Evolutionary conservation across 352 stramenopile species (phyloP).

Genomic region (Pythium sukuiense): DNA sequence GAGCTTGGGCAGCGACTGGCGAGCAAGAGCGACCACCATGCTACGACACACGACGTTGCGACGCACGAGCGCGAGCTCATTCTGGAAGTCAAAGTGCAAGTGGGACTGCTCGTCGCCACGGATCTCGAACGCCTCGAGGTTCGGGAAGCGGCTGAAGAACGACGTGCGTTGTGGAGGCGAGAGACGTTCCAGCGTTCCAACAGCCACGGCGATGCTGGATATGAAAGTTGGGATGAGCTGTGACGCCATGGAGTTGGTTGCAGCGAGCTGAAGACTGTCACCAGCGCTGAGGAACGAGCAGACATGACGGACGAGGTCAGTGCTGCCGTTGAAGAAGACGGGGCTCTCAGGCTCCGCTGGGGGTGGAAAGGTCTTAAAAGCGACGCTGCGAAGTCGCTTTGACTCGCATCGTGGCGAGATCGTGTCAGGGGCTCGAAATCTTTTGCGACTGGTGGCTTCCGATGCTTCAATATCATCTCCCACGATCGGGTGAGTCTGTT

Average conservation of each 20-base stretch:
- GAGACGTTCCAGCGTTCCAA: slow-evolving; percentile 21
- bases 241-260: slow-evolving; percentile 15
- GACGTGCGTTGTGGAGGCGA: slow-evolving; percentile 14
- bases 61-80: slow-evolving; percentile 26
- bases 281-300: slow-evolving; percentile 28
- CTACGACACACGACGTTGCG: slow-evolving; percentile 28
- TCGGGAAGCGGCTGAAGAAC: slow-evolving; percentile 31
- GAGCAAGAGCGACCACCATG: slow-evolving; percentile 18
- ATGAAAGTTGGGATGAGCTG: slow-evolving; percentile 27
- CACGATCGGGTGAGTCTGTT: not conserved
- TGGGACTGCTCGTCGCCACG: slow-evolving; percentile 22
- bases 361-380: not conserved
- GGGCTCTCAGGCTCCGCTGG: slow-evolving; percentile 5
- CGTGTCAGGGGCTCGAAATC: not conserved
- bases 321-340: slow-evolving; percentile 28
- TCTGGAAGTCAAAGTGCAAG: slow-evolving; percentile 26
- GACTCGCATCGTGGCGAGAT: not conserved
- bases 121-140: slow-evolving; percentile 28
- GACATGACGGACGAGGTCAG: slow-evolving; percentile 26
- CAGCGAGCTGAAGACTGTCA: slow-evolving; percentile 18
- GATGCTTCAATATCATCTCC: not conserved
- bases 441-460: not conserved
- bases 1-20: slow-evolving; percentile 15
- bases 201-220: slow-evolving; percentile 16
- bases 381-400: slow-evolving; percentile 1